These are phyloP conservation scores for Cicer chorassanicum DNA, from an alignment of 306 rosid species.

Conservation along the genomic window DNA sequence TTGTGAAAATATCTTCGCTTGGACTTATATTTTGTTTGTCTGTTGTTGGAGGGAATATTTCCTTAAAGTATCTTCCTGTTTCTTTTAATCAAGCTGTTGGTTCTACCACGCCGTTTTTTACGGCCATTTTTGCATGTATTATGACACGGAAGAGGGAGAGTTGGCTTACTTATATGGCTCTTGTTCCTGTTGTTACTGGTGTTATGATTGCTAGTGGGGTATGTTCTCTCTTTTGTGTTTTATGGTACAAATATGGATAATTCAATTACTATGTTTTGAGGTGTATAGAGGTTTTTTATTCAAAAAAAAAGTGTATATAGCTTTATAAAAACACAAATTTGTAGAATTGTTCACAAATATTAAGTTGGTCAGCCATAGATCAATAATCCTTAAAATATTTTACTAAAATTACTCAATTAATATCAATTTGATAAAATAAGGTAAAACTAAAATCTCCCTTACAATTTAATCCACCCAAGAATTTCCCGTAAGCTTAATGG, in stretches of 20 bases:
- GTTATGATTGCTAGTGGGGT: slow-evolving; percentile 61
- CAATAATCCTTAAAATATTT: no score
- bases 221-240: background rate
- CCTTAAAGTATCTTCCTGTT: slow-evolving; percentile 51
- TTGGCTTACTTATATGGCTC: slow-evolving; percentile 51
- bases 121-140: slow-evolving; percentile 53
- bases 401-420: no score
- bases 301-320: no score
- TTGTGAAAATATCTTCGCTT: slow-evolving; percentile 45
- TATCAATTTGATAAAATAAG: no score
- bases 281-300: no score
- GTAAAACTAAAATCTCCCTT: no score
- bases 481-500: no score
- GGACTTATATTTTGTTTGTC: slow-evolving; percentile 57
- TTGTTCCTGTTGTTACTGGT: slow-evolving; percentile 55
- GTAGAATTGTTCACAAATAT: no score
- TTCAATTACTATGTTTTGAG: background rate
- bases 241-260: background rate
- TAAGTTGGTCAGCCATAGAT: no score
- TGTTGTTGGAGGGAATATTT: slow-evolving; percentile 57
- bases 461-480: no score
- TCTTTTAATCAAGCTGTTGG: slow-evolving; percentile 61
- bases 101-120: slow-evolving; percentile 58
- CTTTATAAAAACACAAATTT: no score
- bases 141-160: slow-evolving; percentile 47